Evolutionary conservation across 2,329 filamentous ascomycete genomes (phyloP), one percentile per base, ranked within the genome.

Genomic region (Arthrobotrys iridis): DNA sequence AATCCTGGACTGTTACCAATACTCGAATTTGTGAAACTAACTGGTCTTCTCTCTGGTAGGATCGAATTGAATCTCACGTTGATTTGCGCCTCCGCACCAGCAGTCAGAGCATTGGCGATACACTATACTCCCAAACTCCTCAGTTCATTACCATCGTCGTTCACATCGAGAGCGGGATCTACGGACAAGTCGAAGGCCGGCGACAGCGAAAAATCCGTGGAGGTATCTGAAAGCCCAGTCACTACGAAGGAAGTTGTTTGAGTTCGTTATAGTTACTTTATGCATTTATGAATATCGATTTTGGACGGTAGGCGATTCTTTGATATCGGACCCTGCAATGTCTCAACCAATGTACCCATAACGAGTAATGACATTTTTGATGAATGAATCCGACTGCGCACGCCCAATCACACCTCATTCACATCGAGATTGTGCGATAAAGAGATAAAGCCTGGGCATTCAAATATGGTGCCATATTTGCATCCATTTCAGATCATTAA

Each of bases 31-130:
- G 26, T 28, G 10, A 15, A 5, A 1, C 50, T n/a, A 18, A 6
- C 46, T 20, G 22, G 24, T 5, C 20, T n/a, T 20, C 4, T 13
- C 15, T 22, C 24, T 6, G 18, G 11, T 41, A 67, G 63, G 3
- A 59, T 67, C 41, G 63, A 67, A n/a, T 33, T 67, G 3, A 67
- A 67, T 20, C 35, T 58, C 7, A 45, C 63, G 26, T 45, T 67
- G 5, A 48, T 67, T 7, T 67, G 63, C 10, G 63, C 40, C 8
- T 67, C 46, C 8, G 63, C 63, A 11, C 63, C 63, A 20, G 48
- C 48, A 22, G 35, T 67, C 10, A 26, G 63, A 22, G 63, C 63
- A 6, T 35, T 67, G 13, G 52, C 52, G 52, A 50, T 57, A 40
- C 62, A 48, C 4, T 66, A 43, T 30, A 37, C 62, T 3, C 46